Conservation (phyloP, 768 basidiomycete genomes). For the Lactarius indigo region DNA sequence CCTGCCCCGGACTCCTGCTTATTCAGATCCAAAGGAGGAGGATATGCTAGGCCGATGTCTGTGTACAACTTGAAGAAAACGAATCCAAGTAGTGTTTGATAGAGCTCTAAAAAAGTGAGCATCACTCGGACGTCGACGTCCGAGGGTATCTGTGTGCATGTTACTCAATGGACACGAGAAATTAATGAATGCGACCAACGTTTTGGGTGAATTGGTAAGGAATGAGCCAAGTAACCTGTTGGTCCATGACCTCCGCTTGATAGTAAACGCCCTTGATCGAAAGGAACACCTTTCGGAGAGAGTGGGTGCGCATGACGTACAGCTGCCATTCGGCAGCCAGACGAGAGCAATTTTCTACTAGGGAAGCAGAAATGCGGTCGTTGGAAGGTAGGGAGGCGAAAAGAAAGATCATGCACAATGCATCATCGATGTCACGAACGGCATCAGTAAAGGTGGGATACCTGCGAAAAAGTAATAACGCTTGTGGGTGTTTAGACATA, state of each 20-base stretch:
- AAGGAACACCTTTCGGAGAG: slow-evolving; percentile 87
- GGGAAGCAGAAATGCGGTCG: slow-evolving; percentile 70
- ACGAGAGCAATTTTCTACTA: slow-evolving; percentile 87
- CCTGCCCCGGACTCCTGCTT: slow-evolving; percentile 87
- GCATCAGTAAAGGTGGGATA: slow-evolving; percentile 98
- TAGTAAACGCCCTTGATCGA: slow-evolving; percentile 99
- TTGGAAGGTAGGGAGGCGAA: slow-evolving; percentile 91
- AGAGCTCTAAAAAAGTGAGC: slow-evolving; percentile 96
- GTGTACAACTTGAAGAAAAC: slow-evolving; percentile 98
- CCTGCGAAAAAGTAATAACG: slow-evolving; percentile 38
- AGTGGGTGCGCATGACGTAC: slow-evolving; percentile 84
- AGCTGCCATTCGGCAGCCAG: slow-evolving; percentile 96
- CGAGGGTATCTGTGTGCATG: slow-evolving; percentile 63
- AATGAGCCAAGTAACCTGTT: slow-evolving; percentile 92
- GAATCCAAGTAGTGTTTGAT: slow-evolving; percentile 94
- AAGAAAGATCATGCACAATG: slow-evolving; percentile 89
- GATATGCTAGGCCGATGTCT: slow-evolving; percentile 89
- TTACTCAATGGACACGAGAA: slow-evolving; percentile 11
- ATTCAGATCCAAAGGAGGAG: slow-evolving; percentile 80
- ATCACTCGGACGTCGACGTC: slow-evolving; percentile 98
- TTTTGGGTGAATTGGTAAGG: slow-evolving; percentile 97
- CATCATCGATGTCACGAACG: slow-evolving; percentile 94
- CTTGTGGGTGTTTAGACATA: not conserved
- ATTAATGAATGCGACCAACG: slow-evolving; percentile 41
- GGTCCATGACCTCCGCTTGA: slow-evolving; percentile 92